Base-by-base conservation (phyloP, 371 early-diverging fungal genomes). In the Ordospora colligata region DNA sequence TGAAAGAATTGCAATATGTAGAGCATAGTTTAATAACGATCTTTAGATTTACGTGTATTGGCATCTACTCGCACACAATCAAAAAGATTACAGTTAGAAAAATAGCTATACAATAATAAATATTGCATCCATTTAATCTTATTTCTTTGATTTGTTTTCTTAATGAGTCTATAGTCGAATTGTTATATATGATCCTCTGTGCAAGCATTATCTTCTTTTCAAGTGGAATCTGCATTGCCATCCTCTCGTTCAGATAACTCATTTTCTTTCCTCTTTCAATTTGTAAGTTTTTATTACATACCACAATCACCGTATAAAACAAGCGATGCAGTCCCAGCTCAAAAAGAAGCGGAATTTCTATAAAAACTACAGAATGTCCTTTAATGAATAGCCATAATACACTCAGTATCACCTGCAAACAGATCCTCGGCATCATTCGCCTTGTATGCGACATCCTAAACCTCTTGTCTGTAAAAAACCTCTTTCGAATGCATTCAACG, bases 291-390 rank as follows among this genome's bases (percentile, higher is more conserved):
- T 65, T n/a, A 32, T 49, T 43, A 49, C 70, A 69, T 2, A 49
- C 46, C 21, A 76, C 66, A 10, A 76, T 44, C 32, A 76, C 23
- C 6, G 42, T 69, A 25, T 64, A 46, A 40, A 76, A 70, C 25
- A 43, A 76, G 6, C 52, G 47, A 32, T 76, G 42, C 7, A 76
- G 62, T 6, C 63, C 27, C 12, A 49, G 22, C 45, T 76, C 76
- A 51, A 64, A 76, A 69, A 76, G 43, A 14, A 76, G 37, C 19
- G 69, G 76, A 51, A 76, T 65, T 19, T 76, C 76, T n/a, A 76
- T 51, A 67, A 76, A 76, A 62, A 76, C 40, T 11, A 76, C 40
- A 8, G 45, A 21, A 49, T 63, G 44, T 14, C 65, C 65, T 8
- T n/a, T 51, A 8, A 76, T 19, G 0, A 53, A 23, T 37, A 40